Conservation (phyloP, 345 rosid species). For the Citrus cavaleriei region DNA sequence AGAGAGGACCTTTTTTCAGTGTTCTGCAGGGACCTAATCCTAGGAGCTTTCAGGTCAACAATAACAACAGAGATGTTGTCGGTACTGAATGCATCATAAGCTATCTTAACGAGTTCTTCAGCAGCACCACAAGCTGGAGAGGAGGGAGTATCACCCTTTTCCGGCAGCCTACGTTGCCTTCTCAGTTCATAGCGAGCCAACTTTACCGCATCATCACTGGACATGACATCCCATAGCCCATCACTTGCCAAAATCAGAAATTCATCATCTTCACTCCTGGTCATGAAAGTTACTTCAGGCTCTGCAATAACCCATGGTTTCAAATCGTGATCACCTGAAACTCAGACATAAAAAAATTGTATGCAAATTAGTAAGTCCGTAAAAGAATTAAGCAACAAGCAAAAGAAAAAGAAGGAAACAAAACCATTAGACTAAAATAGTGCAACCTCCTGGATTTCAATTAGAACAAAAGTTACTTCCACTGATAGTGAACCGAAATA, state of each 20-base stretch:
- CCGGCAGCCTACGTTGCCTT: not conserved
- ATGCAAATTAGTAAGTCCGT: not conserved
- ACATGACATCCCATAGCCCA: constrained; percentile 46
- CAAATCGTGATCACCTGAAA: constrained; percentile 36
- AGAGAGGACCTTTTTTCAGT: not conserved
- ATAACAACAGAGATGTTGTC: constrained; percentile 23
- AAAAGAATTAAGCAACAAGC: not conserved
- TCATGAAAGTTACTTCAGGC: constrained; percentile 38
- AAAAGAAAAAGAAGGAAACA: not conserved
- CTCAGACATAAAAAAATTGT: not conserved
- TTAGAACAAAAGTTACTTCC: not conserved
- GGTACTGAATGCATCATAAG: not conserved
- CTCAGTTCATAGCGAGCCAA: constrained; percentile 26
- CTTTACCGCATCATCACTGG: constrained; percentile 31
- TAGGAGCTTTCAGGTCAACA: constrained; percentile 16
- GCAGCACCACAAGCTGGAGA: constrained; percentile 2
- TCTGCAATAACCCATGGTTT: constrained; percentile 37
- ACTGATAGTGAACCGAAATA: not conserved
- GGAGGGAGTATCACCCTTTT: not conserved
- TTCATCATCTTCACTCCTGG: constrained; percentile 30
- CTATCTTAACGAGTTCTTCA: not conserved
- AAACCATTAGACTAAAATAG: not conserved
- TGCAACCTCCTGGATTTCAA: not conserved
- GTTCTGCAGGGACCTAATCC: constrained; percentile 1
- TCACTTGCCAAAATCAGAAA: constrained; percentile 46